Evolutionary conservation across 2,329 filamentous ascomycete species (phyloP).

Genomic region (Sporothrix curviconia): DNA sequence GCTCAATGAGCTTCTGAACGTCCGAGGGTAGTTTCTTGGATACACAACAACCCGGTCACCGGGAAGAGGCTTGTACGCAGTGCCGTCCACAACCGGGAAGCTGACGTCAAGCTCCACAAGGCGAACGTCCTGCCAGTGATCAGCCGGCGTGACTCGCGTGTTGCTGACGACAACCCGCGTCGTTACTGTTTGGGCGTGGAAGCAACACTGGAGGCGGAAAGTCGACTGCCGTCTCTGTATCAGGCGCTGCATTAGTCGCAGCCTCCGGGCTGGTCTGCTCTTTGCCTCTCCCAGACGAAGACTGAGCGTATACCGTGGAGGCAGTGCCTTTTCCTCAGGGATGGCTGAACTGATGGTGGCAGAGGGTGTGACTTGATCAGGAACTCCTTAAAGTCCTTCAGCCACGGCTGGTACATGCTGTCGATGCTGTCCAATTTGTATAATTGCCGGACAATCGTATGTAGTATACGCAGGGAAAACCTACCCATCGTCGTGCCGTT

Average conservation of each 20-base stretch:
- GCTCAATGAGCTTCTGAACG: constrained; percentile 67
- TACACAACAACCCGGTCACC: constrained; percentile 77
- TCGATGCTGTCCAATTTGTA: constrained; percentile 57
- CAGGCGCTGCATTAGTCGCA: not conserved
- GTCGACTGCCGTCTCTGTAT: not conserved
- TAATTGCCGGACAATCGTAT: no score
- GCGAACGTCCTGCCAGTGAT: constrained; percentile 93
- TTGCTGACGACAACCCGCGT: constrained; percentile 59
- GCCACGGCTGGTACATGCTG: constrained; percentile 75
- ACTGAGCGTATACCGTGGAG: constrained; percentile 58
- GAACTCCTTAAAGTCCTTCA: constrained; percentile 56
- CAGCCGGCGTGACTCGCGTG: constrained; percentile 61
- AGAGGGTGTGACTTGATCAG: constrained; percentile 65
- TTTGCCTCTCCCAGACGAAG: constrained; percentile 6
- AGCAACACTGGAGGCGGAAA: constrained; percentile 35
- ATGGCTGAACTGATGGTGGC: constrained; percentile 62
- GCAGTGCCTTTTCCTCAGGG: constrained; percentile 64
- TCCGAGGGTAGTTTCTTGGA: constrained; percentile 79
- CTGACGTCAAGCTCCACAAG: constrained; percentile 57
- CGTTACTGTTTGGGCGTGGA: constrained; percentile 50
- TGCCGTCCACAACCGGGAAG: constrained; percentile 17
- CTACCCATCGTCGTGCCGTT: constrained; percentile 87
- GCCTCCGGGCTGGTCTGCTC: not conserved
- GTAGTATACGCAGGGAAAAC: constrained; percentile 22
- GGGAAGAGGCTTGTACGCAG: constrained; percentile 44